Base-by-base conservation (phyloP, 108 stramenopile species). In the Nitzschia sp. region DNA sequence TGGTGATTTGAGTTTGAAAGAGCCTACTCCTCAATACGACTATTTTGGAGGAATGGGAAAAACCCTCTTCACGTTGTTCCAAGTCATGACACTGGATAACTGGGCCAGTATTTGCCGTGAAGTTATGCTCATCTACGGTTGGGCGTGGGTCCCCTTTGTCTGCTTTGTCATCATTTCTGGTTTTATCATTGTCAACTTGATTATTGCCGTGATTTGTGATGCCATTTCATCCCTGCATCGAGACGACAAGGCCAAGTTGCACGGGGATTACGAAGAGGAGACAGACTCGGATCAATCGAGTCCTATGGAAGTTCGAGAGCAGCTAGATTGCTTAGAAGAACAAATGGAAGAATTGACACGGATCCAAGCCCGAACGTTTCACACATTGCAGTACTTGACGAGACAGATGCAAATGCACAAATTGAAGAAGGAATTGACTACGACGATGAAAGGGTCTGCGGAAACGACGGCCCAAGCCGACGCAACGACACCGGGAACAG, bases 141-240 rank as follows among this genome's bases (percentile, higher is more conserved):
- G 84, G 89, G 77, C 86, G 19, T 85, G 86, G 84, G 37, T 75
- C 7, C 86, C 80, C 19, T 80, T 87, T 63, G 48, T 86, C 57
- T 52, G 58, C 9, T 90, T 85, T 76, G 83, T 87, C 29, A 75
- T 87, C n/a, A 80, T 83, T 42, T 77, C 85, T 17, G 89, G 84
- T 25, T 90, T 90, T 70, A 78, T 90, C 10, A 80, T 86, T 12
- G 83, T 87, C 15, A 90, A 90, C 61, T 67, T 90, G 37, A 87
- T 90, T 48, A 86, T 90, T 79, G 89, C 89, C 52, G 86, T 90
- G 21, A 90, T 90, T 60, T 90, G 89, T 41, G 89, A 90, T 53
- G 86, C 86, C 46, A 78, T 90, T 46, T 60, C 80, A 10, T 71
- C 81, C 3, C 46, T 90, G 58, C 57, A 80, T 19, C 72, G 71